phyloP scores from a whole-genome alignment of 148 eudicot genomes.

The Chenopodium formosanum region DNA sequence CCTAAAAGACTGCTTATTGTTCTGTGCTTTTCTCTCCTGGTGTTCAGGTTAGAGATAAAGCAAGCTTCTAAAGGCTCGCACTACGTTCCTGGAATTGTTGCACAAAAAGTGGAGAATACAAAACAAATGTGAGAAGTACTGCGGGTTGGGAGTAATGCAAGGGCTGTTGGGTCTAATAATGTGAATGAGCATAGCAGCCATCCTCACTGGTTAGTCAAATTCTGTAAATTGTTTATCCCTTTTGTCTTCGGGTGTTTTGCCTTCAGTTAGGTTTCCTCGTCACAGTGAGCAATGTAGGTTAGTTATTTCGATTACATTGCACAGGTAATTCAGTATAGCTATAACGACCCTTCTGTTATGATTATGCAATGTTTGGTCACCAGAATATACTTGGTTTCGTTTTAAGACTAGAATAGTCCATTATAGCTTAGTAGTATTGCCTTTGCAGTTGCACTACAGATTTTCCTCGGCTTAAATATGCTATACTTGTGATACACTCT shows the following conservation, averaged over 20 bases:
- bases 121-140: conserved; percentile 83
- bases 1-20: background rate
- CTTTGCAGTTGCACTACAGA: no score
- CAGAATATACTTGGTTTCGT: no score
- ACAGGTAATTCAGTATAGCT: no score
- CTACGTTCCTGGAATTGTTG: conserved; percentile 85
- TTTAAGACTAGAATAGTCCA: no score
- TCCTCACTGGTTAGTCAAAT: conserved; percentile 28
- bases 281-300: no score
- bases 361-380: no score
- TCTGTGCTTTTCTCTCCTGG: background rate
- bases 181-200: conserved; percentile 97
- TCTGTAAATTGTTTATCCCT: conserved; percentile 7
- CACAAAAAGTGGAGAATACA: conserved; percentile 69
- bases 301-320: no score
- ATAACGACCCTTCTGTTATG: no score
- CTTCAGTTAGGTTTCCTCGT: no score
- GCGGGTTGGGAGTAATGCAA: conserved; percentile 76
- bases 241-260: background rate
- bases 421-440: no score
- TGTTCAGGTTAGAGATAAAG: conserved; percentile 77
- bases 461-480: no score
- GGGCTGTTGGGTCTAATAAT: conserved; percentile 93
- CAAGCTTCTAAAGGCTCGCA: conserved; percentile 82
- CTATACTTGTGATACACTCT: no score